A percentile compares a stretch with the other conserved stretches of the same genome.
Conservation (phyloP, 2,329 filamentous ascomycete genomes). For the Onygenales sp. region DNA sequence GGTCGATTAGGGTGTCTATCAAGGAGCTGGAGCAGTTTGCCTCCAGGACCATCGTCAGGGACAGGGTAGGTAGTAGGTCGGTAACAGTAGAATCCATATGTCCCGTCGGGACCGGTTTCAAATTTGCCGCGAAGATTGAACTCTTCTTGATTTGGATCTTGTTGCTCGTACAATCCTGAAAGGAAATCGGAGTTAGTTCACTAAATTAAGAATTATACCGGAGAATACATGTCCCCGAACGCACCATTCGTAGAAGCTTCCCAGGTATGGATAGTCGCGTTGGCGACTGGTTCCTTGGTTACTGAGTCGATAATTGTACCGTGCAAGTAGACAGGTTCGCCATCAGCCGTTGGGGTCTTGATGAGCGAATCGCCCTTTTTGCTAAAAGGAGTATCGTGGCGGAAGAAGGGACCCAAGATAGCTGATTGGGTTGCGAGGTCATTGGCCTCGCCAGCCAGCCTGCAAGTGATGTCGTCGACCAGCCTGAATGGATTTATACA, state of each 20-base stretch:
- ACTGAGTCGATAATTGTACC: slow-evolving; percentile 49
- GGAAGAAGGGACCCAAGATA: slow-evolving; percentile 80
- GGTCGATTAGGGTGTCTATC: slow-evolving; percentile 54
- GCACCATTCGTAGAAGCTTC: slow-evolving; percentile 63
- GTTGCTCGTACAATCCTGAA: slow-evolving; percentile 54
- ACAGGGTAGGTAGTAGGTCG: slow-evolving; percentile 51
- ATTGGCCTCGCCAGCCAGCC: slow-evolving; percentile 44
- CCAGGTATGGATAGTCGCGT: slow-evolving; percentile 67
- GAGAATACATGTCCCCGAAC: slow-evolving; percentile 10
- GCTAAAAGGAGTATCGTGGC: slow-evolving; percentile 59
- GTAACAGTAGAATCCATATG: slow-evolving; percentile 54
- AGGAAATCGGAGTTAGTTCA: neutral
- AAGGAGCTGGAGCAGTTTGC: slow-evolving; percentile 47
- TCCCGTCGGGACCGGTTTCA: slow-evolving; percentile 54
- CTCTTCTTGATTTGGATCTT: slow-evolving; percentile 60
- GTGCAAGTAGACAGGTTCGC: slow-evolving; percentile 54
- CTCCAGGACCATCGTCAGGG: slow-evolving; percentile 48
- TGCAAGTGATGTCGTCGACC: slow-evolving; percentile 74
- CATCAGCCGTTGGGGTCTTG: slow-evolving; percentile 39
- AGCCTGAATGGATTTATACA: slow-evolving; percentile 30
- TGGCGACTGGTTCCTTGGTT: slow-evolving; percentile 55
- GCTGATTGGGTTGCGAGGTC: slow-evolving; percentile 60
- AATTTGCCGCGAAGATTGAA: slow-evolving; percentile 68
- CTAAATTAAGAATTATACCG: slow-evolving; percentile 11
- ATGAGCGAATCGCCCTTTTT: slow-evolving; percentile 61